phyloP scores from a whole-genome alignment of 768 basidiomycete genomes.

The Trametes gibbosa region DNA sequence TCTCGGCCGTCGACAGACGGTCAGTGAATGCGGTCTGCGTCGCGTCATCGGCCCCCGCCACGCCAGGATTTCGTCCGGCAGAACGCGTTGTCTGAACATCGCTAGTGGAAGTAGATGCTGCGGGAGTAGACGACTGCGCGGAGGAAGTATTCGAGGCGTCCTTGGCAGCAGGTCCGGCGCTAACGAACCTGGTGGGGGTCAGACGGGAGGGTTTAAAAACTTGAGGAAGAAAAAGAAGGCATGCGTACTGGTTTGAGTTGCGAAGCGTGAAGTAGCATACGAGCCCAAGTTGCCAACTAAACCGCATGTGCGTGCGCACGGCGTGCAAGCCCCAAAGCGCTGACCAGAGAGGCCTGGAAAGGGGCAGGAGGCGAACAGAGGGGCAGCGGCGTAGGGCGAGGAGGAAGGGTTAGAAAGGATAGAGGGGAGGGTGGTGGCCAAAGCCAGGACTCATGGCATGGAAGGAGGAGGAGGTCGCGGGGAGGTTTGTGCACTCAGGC shows the following conservation, averaged over 20 bases:
- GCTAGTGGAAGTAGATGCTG: neutral
- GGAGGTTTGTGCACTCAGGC: neutral
- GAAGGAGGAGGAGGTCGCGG: slow-evolving; percentile 2
- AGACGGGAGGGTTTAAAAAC: no score
- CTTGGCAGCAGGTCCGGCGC: slow-evolving; percentile 7
- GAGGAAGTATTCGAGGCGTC: neutral
- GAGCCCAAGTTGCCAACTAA: neutral
- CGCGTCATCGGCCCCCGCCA: neutral
- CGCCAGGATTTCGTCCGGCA: neutral
- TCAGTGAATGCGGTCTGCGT: neutral
- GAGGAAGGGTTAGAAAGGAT: neutral
- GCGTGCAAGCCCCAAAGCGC: neutral
- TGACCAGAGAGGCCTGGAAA: neutral
- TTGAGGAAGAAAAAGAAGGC: neutral
- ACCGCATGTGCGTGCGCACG: slow-evolving; percentile 18
- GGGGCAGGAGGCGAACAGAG: neutral
- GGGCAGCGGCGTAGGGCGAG: neutral
- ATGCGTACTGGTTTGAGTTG: slow-evolving; percentile 7
- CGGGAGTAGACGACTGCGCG: neutral
- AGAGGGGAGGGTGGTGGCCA: slow-evolving; percentile 1
- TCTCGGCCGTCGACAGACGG: neutral
- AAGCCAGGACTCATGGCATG: slow-evolving; percentile 15
- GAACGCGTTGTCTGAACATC: neutral
- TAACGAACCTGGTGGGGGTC: neutral
- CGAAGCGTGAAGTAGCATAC: slow-evolving; percentile 5